Conservation (phyloP, 805 yeast species). For the Kazachstania taianensis region DNA sequence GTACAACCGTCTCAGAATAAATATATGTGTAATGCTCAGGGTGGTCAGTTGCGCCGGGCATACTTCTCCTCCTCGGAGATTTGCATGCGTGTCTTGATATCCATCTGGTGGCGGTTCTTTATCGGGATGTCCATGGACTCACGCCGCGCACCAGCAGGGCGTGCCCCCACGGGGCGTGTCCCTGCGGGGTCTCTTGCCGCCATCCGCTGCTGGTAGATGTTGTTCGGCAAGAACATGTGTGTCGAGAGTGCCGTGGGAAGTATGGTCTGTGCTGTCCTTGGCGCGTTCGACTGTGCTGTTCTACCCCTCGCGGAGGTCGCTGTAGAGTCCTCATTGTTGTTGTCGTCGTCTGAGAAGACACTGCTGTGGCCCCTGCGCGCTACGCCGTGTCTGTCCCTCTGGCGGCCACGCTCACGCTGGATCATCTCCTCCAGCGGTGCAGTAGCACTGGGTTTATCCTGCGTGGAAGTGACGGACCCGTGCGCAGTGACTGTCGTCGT, state of each 20-base stretch:
- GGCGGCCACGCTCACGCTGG: conserved; percentile 4
- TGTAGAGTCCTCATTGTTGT: no score
- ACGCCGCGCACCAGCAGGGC: conserved; percentile 9
- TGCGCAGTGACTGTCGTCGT: conserved; percentile 14
- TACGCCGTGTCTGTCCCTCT: not conserved
- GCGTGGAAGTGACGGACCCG: conserved; percentile 24
- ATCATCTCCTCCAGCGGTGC: conserved; percentile 4
- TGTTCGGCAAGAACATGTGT: conserved; percentile 50
- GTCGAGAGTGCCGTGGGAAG: conserved; percentile 53
- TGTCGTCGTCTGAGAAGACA: conserved; percentile 1
- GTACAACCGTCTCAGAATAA: no score
- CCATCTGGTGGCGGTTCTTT: conserved; percentile 18
- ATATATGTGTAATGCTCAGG: not conserved
- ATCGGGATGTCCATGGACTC: conserved; percentile 28
- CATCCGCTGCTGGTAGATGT: conserved; percentile 22
- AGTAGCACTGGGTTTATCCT: conserved; percentile 4
- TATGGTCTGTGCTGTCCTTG: conserved; percentile 47
- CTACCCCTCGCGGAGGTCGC: not conserved
- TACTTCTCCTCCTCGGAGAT: conserved; percentile 25
- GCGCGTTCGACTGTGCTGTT: conserved; percentile 37
- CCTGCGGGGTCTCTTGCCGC: conserved; percentile 10
- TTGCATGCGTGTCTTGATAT: conserved; percentile 27
- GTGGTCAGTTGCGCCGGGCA: conserved; percentile 1
- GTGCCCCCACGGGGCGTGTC: not conserved
- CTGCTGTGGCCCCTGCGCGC: conserved; percentile 1